phyloP scores from a whole-genome alignment of 2,329 filamentous ascomycete species.

The Penicillium sp. region DNA sequence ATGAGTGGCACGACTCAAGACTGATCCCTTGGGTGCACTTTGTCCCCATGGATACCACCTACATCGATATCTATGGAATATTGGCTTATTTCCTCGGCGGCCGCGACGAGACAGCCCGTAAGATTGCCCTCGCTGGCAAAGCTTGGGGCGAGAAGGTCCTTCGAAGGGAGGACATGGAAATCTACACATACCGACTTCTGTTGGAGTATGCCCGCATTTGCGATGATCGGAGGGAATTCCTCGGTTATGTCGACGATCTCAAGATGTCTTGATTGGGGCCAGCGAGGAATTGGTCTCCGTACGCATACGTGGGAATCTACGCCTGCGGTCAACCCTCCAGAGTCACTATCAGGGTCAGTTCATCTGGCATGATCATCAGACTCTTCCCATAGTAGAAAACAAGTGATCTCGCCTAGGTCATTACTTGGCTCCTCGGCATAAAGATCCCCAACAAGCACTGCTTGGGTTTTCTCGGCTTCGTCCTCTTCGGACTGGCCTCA shows the following conservation, averaged over 20 bases:
- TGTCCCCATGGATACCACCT: constrained; percentile 73
- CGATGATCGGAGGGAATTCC: constrained; percentile 21
- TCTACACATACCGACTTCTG: constrained; percentile 65
- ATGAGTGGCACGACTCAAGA: constrained; percentile 76
- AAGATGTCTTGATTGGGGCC: not conserved
- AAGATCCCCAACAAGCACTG: not conserved
- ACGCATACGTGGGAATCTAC: not conserved
- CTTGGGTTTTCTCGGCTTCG: not conserved
- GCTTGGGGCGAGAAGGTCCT: constrained; percentile 67
- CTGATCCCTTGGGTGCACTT: constrained; percentile 77
- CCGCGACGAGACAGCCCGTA: constrained; percentile 56
- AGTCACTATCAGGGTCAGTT: not conserved
- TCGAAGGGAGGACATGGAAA: constrained; percentile 68
- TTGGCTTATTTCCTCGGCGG: constrained; percentile 65
- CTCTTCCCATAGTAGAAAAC: too few species aligned
- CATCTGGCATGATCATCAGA: not conserved
- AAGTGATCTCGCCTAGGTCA: not conserved
- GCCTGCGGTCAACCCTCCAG: not conserved
- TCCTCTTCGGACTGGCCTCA: not conserved
- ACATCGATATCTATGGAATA: constrained; percentile 68
- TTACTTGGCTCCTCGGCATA: not conserved
- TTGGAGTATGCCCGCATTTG: constrained; percentile 60
- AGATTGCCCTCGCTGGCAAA: constrained; percentile 64
- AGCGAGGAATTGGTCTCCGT: not conserved
- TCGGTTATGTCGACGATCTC: constrained; percentile 19